Base-by-base conservation (phyloP, 176 grass and related monocot genomes). In the Eleusine coracana region DNA sequence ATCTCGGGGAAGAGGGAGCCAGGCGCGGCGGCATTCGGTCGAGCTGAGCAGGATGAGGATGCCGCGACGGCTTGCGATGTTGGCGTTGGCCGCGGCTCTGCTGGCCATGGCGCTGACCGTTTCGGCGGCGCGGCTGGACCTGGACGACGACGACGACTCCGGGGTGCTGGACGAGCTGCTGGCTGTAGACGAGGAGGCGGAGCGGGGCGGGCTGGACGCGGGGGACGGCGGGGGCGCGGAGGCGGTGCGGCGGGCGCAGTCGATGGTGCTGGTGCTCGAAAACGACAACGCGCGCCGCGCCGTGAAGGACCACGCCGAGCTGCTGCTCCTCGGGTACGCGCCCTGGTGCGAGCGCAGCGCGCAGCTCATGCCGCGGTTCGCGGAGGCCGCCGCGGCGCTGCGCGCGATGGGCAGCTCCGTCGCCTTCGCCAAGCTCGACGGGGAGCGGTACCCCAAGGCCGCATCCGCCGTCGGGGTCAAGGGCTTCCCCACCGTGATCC, bases 281-380 rank as follows among this genome's bases (percentile, higher is more conserved):
- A 99, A 96, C 80, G 93, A 96, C 73, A 99, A 96, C 63, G 85
- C 91, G 37, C 87, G 85, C 31, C 85, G 83, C 34, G 89, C 92
- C 56, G 77, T 96, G 55, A 80, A 75, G 67, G 89, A 90, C 37
- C 88, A 92, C 66, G 87, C 85, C 70, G 51, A 93, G 77, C 83
- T 98, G 16, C 87, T 98, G 4, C 89, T 98, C 11, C 91, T 98
- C 4, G 96, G 96, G 1, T 98, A 95, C 73, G 87, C 96, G 36
- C 96, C 96, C 38, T 98, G 96, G 93, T 94, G 89, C 84, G 89
- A 84, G 78, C 94, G 87, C 76, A 98, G 96, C 68, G 96, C 96
- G 49, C 48, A 89, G 86, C 85, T 98, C 87, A 98, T 98, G 96
- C 96, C 96, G 12, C 87, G 87, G 5, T 95, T 98, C 70, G 92